Percentiles rank a stretch among this genome's conserved stretches.
Conservation (phyloP, 2,329 filamentous ascomycete species). For the Tolypocladium paradoxum region DNA sequence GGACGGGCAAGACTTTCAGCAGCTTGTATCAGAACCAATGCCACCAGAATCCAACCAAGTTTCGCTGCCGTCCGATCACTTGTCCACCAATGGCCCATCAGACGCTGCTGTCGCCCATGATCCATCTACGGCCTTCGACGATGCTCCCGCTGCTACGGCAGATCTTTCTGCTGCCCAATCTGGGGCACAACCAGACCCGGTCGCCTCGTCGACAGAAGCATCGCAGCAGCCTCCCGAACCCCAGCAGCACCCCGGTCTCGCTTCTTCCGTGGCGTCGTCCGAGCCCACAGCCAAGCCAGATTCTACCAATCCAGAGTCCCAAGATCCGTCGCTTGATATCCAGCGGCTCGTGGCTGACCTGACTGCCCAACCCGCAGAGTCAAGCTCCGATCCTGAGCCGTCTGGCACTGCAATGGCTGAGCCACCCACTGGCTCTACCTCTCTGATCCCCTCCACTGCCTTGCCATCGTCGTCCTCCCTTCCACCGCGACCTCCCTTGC, state of each 20-base stretch:
- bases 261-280: slow-evolving; percentile 10
- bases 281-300: slow-evolving; percentile 17
- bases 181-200: slow-evolving; percentile 14
- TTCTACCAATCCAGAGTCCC: slow-evolving; percentile 16
- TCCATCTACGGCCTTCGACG: slow-evolving; percentile 15
- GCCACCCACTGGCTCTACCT: slow-evolving; percentile 15
- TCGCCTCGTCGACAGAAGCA: slow-evolving; percentile 5
- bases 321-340: slow-evolving; percentile 24
- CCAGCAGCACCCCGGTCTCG: slow-evolving; percentile 7
- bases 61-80: slow-evolving; percentile 28
- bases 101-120: slow-evolving; percentile 21
- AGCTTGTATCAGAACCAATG: slow-evolving; percentile 31
- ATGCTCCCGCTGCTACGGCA: slow-evolving; percentile 7
- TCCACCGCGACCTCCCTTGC: slow-evolving; percentile 34
- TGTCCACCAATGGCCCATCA: slow-evolving; percentile 19
- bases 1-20: slow-evolving; percentile 22
- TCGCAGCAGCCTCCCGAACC: slow-evolving; percentile 12
- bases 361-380: slow-evolving; percentile 21
- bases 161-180: slow-evolving; percentile 11
- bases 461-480: slow-evolving; percentile 31
- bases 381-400: slow-evolving; percentile 18
- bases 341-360: slow-evolving; percentile 31
- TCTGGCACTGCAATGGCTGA: slow-evolving; percentile 14
- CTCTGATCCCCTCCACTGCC: slow-evolving; percentile 19
- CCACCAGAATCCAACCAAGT: slow-evolving; percentile 30